A percentile compares a stretch with the other conserved stretches of the same genome.
These are phyloP conservation scores for Thalassia testudinum DNA, from an alignment of 116 monocot genomes.

Conservation along the genomic window DNA sequence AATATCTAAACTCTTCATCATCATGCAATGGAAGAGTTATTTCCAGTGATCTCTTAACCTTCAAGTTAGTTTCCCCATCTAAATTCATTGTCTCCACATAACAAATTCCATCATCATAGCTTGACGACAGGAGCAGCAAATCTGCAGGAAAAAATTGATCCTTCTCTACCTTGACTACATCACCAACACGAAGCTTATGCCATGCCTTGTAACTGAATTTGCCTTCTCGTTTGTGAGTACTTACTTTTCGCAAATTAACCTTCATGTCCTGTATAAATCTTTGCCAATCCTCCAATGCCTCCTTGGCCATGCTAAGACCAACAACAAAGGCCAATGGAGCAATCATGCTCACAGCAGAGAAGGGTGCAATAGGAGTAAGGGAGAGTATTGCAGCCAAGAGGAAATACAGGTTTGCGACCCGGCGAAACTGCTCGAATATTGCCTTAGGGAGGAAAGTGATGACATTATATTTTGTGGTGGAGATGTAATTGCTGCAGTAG, in stretches of 20 bases:
- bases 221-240: constrained; percentile 51
- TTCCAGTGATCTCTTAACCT: constrained; percentile 83
- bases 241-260: constrained; percentile 69
- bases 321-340: constrained; percentile 82
- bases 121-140: constrained; percentile 67
- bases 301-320: constrained; percentile 84
- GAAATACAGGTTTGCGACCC: constrained; percentile 89
- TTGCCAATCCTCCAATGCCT: constrained; percentile 88
- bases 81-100: constrained; percentile 98
- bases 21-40: constrained; percentile 63
- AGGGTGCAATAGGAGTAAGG: constrained; percentile 73
- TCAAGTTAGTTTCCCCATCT: constrained; percentile 92
- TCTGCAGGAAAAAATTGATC: constrained; percentile 90
- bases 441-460: constrained; percentile 90
- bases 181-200: constrained; percentile 79
- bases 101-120: too few relatives aligned
- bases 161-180: constrained; percentile 83
- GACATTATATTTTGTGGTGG: constrained; percentile 96
- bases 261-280: constrained; percentile 94
- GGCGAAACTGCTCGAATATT: constrained; percentile 86
- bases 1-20: constrained; percentile 55
- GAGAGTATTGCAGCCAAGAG: constrained; percentile 73
- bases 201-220: constrained; percentile 54
- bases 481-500: constrained; percentile 69
- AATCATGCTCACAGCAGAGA: constrained; percentile 84